phyloP scores from a whole-genome alignment of 179 eudicot genomes.

The Beta corolliflora region DNA sequence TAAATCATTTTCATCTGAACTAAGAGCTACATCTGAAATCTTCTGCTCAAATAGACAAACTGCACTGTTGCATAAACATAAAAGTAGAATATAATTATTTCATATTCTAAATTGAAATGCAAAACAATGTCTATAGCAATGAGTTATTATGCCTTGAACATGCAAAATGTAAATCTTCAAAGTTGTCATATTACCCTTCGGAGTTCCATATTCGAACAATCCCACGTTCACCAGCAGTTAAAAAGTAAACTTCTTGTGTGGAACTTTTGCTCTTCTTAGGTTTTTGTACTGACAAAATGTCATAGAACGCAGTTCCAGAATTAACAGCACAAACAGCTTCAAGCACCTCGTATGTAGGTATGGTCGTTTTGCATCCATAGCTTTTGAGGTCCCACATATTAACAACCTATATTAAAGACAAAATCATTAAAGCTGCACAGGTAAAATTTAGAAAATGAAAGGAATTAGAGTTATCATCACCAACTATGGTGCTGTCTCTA shows the following conservation, averaged over 20 bases:
- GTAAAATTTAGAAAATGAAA: background rate
- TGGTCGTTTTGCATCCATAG: slow-evolving; percentile 55
- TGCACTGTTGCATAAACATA: slow-evolving; percentile 57
- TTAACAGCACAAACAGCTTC: slow-evolving; percentile 72
- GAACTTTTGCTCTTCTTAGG: slow-evolving; percentile 43
- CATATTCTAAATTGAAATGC: background rate
- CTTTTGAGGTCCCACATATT: slow-evolving; percentile 87
- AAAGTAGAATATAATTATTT: slow-evolving; percentile 1
- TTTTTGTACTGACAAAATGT: slow-evolving; percentile 44
- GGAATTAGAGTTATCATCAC: background rate
- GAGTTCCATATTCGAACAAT: slow-evolving; percentile 91
- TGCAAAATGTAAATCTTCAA: slow-evolving; percentile 12
- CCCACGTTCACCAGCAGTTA: slow-evolving; percentile 97
- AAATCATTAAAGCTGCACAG: background rate
- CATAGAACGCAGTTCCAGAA: slow-evolving; percentile 54
- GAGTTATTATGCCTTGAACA: background rate
- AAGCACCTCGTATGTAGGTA: slow-evolving; percentile 77
- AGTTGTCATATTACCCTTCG: slow-evolving; percentile 52
- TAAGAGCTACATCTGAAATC: slow-evolving; percentile 74
- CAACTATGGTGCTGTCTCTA: background rate
- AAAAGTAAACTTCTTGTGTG: slow-evolving; percentile 47
- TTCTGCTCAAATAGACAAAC: slow-evolving; percentile 77
- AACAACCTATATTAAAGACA: slow-evolving; percentile 62
- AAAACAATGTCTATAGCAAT: background rate
- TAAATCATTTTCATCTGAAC: slow-evolving; percentile 60